A percentile compares a stretch with the other conserved stretches of the same genome.
These are phyloP conservation scores for Trichoderma asperelloides DNA, from an alignment of 495 filamentous ascomycete species.

Conservation along the genomic window DNA sequence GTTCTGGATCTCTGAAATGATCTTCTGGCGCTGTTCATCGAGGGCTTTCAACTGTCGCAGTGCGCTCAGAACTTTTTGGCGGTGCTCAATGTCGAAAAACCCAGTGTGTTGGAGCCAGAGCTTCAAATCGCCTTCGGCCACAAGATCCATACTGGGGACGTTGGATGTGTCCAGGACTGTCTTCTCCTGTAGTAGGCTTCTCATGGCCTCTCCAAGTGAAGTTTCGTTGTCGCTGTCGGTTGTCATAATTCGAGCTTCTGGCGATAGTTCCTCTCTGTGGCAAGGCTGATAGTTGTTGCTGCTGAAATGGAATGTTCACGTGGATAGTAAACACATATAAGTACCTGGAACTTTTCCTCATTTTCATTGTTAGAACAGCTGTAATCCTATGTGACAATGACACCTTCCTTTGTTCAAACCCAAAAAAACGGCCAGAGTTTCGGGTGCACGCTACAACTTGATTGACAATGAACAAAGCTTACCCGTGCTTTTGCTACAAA, in stretches of 20 bases:
- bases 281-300: neutral
- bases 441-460: no score
- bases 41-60: neutral
- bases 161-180: neutral
- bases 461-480: no score
- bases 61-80: neutral
- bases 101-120: neutral
- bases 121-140: neutral
- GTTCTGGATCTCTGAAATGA: neutral
- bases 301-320: neutral
- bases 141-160: neutral
- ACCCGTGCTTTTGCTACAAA: no score
- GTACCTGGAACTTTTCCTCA: no score
- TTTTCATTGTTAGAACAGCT: no score
- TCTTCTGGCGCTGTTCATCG: neutral
- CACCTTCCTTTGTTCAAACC: no score
- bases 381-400: no score
- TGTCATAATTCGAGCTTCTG: neutral
- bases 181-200: neutral
- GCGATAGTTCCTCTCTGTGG: neutral
- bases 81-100: neutral
- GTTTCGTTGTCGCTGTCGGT: conserved; percentile 21
- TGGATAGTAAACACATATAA: no score
- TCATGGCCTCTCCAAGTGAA: neutral
- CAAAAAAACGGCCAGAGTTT: no score